Evolutionary conservation across 345 rosid genomes (phyloP), one percentile per base, ranked within the genome.

Genomic region (Anacardium occidentale): DNA sequence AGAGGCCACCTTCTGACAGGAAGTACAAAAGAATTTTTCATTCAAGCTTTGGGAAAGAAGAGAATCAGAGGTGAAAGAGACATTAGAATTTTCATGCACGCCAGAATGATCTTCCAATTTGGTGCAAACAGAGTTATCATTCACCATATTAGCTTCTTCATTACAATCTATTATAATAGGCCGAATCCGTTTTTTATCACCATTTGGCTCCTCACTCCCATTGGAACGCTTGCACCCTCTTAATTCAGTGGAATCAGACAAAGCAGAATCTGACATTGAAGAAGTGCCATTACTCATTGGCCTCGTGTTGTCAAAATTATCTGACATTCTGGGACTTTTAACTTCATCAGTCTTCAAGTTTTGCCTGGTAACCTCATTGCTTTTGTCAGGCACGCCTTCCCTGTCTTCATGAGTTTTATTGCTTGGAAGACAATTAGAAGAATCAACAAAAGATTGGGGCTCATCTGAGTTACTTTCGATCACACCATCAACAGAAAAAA

Each of bases 11-110:
- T 86, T 85, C 72, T 83, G 59, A 77, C 99, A 95, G 64, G 88
- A 94, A 72, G 99, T 92, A 76, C 99, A 95, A 66, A 72, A 77
- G 74, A 88, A 90, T 69, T 72, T 79, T 75, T 68, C 82, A 48
- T 76, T 74, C 70, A 68, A 68, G 74, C 67, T 73, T 51, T 72
- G 73, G 17, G 82, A 77, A 77, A 72, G 68, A 78, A 48, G 48
- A 57, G 77, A 76, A 60, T 73, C 72, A 61, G 64, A 78, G 50
- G 61, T 34, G 26, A 37, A 63, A 66, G 64, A 65, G 57, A 62
- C 72, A 54, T 66, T 54, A 17, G 9, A 63, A 50, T 54, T 75
- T 72, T 74, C 85, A 40, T 62, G 83, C 47, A 61, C 18, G 37
- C 60, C 53, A 68, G 81, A 76, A 20, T 65, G 78, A 73, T 81